These are phyloP conservation scores for Ceratocystis lukuohia DNA, from an alignment of 2,329 filamentous ascomycete species.

Conservation along the genomic window DNA sequence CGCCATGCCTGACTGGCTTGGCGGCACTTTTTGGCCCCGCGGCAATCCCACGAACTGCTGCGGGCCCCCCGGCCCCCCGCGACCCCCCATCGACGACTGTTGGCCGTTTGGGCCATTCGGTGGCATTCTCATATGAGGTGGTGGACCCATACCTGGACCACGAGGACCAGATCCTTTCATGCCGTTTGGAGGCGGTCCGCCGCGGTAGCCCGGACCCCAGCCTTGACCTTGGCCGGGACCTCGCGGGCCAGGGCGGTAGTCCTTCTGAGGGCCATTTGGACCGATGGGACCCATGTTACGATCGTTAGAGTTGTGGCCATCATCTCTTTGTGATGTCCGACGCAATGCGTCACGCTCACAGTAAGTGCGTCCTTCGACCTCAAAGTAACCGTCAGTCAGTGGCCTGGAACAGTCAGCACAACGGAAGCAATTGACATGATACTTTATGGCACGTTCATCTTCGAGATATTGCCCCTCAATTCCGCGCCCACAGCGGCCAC, in stretches of 20 bases:
- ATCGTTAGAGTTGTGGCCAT: constrained; percentile 12
- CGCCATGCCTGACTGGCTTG: constrained; percentile 27
- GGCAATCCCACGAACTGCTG: constrained; percentile 20
- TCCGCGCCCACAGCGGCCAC: constrained; percentile 62
- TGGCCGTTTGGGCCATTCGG: constrained; percentile 13
- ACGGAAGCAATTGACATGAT: constrained; percentile 75
- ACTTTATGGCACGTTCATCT: constrained; percentile 63
- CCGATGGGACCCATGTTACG: constrained; percentile 19
- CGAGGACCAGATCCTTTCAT: constrained; percentile 21
- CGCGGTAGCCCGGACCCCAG: constrained; percentile 5
- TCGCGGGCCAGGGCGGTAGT: constrained; percentile 15
- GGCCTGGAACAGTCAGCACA: constrained; percentile 65
- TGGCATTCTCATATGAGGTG: not conserved
- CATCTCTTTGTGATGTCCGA: constrained; percentile 26
- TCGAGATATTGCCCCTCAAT: constrained; percentile 93
- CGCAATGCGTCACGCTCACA: constrained; percentile 77
- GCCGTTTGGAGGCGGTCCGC: constrained; percentile 22
- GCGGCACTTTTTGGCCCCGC: constrained; percentile 22
- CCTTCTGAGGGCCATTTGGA: constrained; percentile 6
- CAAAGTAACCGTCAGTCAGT: constrained; percentile 77
- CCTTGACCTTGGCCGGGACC: constrained; percentile 12
- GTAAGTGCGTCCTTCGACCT: constrained; percentile 65
- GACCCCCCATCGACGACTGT: constrained; percentile 20
- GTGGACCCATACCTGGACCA: constrained; percentile 11
- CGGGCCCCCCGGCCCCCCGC: constrained; percentile 18